These are phyloP conservation scores for Aristolochia californica DNA, from an alignment of 164 flowering plant genomes.

Conservation along the genomic window DNA sequence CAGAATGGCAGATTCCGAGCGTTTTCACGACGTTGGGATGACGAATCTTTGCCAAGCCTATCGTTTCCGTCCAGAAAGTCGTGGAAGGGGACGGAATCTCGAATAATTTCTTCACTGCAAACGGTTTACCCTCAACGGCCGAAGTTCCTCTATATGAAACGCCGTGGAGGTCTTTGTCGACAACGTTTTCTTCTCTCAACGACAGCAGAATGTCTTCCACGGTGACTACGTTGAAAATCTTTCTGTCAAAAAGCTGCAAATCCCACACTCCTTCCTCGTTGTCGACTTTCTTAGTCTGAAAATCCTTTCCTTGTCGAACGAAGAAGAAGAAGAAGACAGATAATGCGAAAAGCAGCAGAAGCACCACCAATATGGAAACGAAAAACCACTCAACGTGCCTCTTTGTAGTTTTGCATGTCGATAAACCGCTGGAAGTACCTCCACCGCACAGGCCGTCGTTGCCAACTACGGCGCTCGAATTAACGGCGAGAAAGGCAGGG, in stretches of 20 bases:
- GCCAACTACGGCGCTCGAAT: conserved; percentile 49
- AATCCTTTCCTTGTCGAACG: conserved; percentile 16
- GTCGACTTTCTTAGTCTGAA: conserved; percentile 26
- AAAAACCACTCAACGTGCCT: conserved; percentile 29
- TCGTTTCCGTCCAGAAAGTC: conserved; percentile 30
- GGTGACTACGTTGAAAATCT: conserved; percentile 24
- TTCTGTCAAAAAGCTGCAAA: conserved; percentile 36
- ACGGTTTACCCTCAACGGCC: conserved; percentile 13
- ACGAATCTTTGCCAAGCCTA: conserved; percentile 26
- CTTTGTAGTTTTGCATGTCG: conserved; percentile 36
- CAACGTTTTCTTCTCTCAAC: conserved; percentile 25
- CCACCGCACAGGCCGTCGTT: conserved; percentile 57
- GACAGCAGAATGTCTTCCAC: conserved; percentile 36
- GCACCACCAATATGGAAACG: conserved; percentile 17
- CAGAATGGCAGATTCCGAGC: conserved; percentile 40
- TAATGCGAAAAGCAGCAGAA: conserved; percentile 13
- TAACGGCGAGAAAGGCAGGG: conserved; percentile 61
- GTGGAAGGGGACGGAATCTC: conserved; percentile 15
- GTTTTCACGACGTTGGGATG: conserved; percentile 47
- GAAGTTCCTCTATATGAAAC: conserved; percentile 33
- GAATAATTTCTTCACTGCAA: conserved; percentile 30
- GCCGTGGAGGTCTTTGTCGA: conserved; percentile 24
- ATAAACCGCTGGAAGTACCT: conserved; percentile 32
- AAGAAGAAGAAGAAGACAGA: conserved; percentile 6
- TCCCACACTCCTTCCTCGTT: conserved; percentile 50